Conservation (phyloP, 2,329 filamentous ascomycete species). For the Biscogniauxia mediterranea region DNA sequence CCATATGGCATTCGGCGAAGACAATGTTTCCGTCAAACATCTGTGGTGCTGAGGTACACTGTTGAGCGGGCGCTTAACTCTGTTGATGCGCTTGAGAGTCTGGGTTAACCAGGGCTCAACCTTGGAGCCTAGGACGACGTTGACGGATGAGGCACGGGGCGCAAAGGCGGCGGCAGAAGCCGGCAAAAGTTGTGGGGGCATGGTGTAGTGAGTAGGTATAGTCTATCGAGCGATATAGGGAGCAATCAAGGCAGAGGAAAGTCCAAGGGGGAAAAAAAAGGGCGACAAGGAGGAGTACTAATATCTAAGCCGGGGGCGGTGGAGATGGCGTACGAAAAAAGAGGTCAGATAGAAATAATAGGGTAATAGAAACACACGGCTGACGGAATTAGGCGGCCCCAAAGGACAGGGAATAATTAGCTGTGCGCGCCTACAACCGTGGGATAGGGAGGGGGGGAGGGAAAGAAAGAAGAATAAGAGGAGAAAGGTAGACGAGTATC, state of each 20-base stretch:
- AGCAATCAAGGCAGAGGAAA: neutral
- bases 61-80: conserved; percentile 94
- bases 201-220: conserved; percentile 44
- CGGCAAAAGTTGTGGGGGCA: conserved; percentile 91
- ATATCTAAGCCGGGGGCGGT: conserved; percentile 29
- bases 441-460: conserved; percentile 34
- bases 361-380: conserved; percentile 42
- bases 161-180: conserved; percentile 96
- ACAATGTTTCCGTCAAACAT: conserved; percentile 93
- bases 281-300: conserved; percentile 24
- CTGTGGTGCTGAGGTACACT: conserved; percentile 92
- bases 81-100: conserved; percentile 94
- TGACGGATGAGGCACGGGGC: conserved; percentile 83
- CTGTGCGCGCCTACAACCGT: conserved; percentile 60
- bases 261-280: conserved; percentile 16
- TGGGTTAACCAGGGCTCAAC: conserved; percentile 96
- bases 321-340: conserved; percentile 26
- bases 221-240: conserved; percentile 6
- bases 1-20: conserved; percentile 89
- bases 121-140: conserved; percentile 88
- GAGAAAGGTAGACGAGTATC: conserved; percentile 49
- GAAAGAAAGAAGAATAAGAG: conserved; percentile 49
- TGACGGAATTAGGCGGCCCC: conserved; percentile 53
- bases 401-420: conserved; percentile 52
- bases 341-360: conserved; percentile 37